Base-by-base conservation (phyloP, 2,329 filamentous ascomycete species). In the Exutisphaerella laricina region DNA sequence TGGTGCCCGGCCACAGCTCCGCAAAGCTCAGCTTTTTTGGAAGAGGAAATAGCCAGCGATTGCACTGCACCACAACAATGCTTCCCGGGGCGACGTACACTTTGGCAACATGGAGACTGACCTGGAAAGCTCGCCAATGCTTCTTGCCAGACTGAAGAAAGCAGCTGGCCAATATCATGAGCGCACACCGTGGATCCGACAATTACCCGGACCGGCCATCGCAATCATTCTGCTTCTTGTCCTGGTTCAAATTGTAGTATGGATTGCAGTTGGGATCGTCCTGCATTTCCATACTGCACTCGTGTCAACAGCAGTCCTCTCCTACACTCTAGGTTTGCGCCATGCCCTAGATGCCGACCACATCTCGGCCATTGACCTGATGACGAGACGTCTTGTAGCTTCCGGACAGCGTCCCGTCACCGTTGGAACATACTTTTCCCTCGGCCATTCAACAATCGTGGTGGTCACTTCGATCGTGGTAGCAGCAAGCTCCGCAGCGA, bases 301-400 rank as follows among this genome's bases (percentile, higher is more conserved):
- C 49, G 79, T 89, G 37, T 85, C 85, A 2, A 83, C 88, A 2
- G 87, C 88, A 1, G 80, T 89, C 2, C 77, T 97, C 1, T 82
- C 89, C 18, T 97, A 94, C 65, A 87, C 87, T 0, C 77, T 97
- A 8, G 90, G 90, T 2, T 76, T 97, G 9, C 84, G 90, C 30
- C 90, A 97, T 71, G 90, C 90, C n/a, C 79, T 97, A 32, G 92
- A 97, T 60, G 92, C 90, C n/a, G 90, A 97, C 66, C 92, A 97
- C 61, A 86, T 86, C 51, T 80, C 79, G 29, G 90, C 89, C 50
- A 98, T 97, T 58, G 90, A 97, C 66, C 77, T 97, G 26, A 94
- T 94, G 82, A 97, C 92, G 1, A 78, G 92, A 3, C 81, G 90
- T 5, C 78, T 97, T 17, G 80, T 97, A 26, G 89, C 89, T 0